Percentiles rank a stretch among this genome's conserved stretches.
These are phyloP conservation scores for Cicer pinnatifidum DNA, from an alignment of 306 rosid genomes.

Conservation along the genomic window DNA sequence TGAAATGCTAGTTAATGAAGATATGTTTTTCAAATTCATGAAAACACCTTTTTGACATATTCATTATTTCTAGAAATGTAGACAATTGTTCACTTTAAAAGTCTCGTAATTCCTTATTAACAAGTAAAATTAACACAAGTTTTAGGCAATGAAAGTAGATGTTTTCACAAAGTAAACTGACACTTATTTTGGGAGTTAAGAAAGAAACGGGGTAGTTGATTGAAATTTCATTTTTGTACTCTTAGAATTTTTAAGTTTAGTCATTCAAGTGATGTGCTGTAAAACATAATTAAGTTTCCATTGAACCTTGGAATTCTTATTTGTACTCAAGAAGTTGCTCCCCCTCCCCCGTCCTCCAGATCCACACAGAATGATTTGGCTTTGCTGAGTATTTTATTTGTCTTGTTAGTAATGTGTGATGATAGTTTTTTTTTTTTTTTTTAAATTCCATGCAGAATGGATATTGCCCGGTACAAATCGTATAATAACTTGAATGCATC, in stretches of 20 bases:
- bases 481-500: constrained; percentile 51
- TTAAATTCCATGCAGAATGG: constrained; percentile 72
- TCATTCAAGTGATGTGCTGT: background rate
- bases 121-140: too few relatives aligned
- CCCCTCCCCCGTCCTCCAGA: background rate
- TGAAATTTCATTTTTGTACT: constrained; percentile 1
- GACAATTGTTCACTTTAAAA: too few relatives aligned
- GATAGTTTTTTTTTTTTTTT: constrained; percentile 19
- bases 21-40: too few relatives aligned
- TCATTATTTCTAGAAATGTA: too few relatives aligned
- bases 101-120: too few relatives aligned
- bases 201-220: constrained; percentile 20
- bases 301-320: constrained; percentile 29
- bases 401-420: constrained; percentile 36
- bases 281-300: background rate
- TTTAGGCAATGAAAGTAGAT: too few relatives aligned
- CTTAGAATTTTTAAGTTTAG: constrained; percentile 16
- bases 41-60: too few relatives aligned
- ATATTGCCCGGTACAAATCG: constrained; percentile 80
- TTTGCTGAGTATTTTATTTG: constrained; percentile 12
- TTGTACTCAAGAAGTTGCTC: background rate
- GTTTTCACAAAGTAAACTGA: too few relatives aligned
- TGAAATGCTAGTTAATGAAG: too few relatives aligned
- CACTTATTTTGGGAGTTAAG: constrained; percentile 15
- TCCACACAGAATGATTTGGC: background rate